Evolutionary conservation across 2,329 filamentous ascomycete species (phyloP).

Genomic region (Aspergillus carbonarius): DNA sequence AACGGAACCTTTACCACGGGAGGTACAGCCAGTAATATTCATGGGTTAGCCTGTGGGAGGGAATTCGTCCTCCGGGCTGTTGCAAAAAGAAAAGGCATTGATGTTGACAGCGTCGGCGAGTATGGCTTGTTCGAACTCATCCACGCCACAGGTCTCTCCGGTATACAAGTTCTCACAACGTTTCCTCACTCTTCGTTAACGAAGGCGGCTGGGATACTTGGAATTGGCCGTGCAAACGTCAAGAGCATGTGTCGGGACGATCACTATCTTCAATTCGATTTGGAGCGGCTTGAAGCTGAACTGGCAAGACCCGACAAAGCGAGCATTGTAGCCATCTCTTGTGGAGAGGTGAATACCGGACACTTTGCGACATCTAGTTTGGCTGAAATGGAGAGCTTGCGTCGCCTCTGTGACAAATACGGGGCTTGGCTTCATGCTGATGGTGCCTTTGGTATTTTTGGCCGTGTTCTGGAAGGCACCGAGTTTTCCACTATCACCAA

Average conservation of each 20-base stretch:
- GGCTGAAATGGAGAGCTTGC: constrained; percentile 61
- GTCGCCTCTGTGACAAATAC: constrained; percentile 69
- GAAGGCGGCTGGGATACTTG: constrained; percentile 81
- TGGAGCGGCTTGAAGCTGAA: constrained; percentile 62
- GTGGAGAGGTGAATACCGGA: constrained; percentile 88
- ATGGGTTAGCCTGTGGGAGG: constrained; percentile 68
- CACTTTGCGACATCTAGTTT: constrained; percentile 65
- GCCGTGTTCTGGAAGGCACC: constrained; percentile 60
- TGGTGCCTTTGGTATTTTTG: constrained; percentile 85
- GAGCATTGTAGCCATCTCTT: constrained; percentile 78
- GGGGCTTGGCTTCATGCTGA: constrained; percentile 87
- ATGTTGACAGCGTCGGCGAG: constrained; percentile 59
- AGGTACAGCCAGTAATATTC: constrained; percentile 63
- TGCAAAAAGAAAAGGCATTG: constrained; percentile 35
- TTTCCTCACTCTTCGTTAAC: constrained; percentile 78
- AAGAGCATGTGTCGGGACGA: constrained; percentile 52
- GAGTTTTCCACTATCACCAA: constrained; percentile 57
- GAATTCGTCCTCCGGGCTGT: constrained; percentile 55
- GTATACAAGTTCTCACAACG: constrained; percentile 76
- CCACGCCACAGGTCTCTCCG: constrained; percentile 59
- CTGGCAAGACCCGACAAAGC: constrained; percentile 56
- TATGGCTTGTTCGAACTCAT: constrained; percentile 69
- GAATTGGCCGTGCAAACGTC: constrained; percentile 70
- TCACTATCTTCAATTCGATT: constrained; percentile 68
- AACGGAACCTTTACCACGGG: constrained; percentile 81